Evolutionary conservation across 352 stramenopile species (phyloP), one percentile per base, ranked within the genome.

Genomic region (Pythium oligandrum): DNA sequence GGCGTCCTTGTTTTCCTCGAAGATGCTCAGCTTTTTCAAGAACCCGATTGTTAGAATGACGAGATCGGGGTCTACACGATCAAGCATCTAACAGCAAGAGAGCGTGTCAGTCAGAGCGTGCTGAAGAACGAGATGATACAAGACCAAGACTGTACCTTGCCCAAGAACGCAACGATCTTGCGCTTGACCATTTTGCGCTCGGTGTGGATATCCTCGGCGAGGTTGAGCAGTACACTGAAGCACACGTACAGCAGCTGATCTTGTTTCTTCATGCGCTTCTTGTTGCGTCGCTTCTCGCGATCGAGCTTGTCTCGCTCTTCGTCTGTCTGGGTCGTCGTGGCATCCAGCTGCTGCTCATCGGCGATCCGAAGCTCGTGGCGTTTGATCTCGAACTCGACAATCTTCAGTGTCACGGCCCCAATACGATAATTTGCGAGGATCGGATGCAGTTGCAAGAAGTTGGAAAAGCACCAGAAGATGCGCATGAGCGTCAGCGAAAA

Each of bases 151-250:
- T 42, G 6, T 6, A 84, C 81, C 76, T 92, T 90, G n/a, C 79
- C 70, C 4, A 95, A 61, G 44, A 90, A 83, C 31, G 73, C n/a
- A 26, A 91, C 77, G 60, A 89, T 88, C 68, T 93, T 95, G 51
- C 88, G 92, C 63, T 97, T 98, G 37, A 97, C 87, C 92, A 98
- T 98, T 65, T 98, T 98, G 30, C 80, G 70, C 61, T 98, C 93
- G 3, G 93, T 95, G 48, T 85, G 75, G 59, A 96, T 88, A 55
- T 98, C 93, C 58, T 98, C 93, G 0, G 93, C 90, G 37, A 98
- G 71, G 63, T 98, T 98, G 59, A 97, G 75, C 34, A 98, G 75
- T 44, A 98, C 80, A 51, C 94, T 95, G 40, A 98, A 88, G 65
- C 83, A 96, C 32, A 98, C 78, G 61, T 55, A 97, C 52, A 98